Base-by-base conservation (phyloP, 352 stramenopile species). In the Pythium folliculosum region DNA sequence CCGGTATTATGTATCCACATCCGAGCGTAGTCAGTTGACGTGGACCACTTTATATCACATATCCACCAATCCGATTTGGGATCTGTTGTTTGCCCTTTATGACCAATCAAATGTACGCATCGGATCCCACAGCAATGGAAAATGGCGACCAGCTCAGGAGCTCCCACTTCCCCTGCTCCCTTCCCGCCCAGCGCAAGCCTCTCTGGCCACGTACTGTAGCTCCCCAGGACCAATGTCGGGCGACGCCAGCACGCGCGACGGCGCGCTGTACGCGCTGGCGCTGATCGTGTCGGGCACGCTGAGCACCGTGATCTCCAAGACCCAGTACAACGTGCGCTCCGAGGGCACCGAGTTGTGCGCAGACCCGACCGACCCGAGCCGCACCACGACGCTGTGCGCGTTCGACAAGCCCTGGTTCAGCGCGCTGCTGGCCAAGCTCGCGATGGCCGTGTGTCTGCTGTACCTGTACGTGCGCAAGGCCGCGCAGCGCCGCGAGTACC, bases 361-460 rank as follows among this genome's bases (percentile, higher is more conserved):
- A 48, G 80, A 90, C 60, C 80, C 82, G 43, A 12, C 55, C n/a
- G 51, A 59, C 21, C 52, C 48, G 38, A 37, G 38, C 19, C 47
- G 51, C 47, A 60, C 63, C 38, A 90, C 81, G 59, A 84, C 65
- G 69, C 45, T 83, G 45, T 94, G 86, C 37, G 75, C 81, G 60
- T 94, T 94, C 65, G 78, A 84, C 79, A 94, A 94, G 77, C 86
- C 86, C 45, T 94, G 83, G 83, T 94, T 92, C 67, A 80, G 82
- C 56, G 83, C 86, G 40, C 70, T 94, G 70, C 80, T 91, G 63
- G 91, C 91, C 82, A 94, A 94, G 60, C 54, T 91, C 40, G 86
- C 86, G 27, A 94, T 94, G 86, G 70, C 83, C 52, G 67, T 89
- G 21, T 91, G 85, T 65, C 75, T 94, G n/a, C 70, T 86, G n/a